phyloP scores from a whole-genome alignment of 2,329 filamentous ascomycete species.

The Periconia sp. region DNA sequence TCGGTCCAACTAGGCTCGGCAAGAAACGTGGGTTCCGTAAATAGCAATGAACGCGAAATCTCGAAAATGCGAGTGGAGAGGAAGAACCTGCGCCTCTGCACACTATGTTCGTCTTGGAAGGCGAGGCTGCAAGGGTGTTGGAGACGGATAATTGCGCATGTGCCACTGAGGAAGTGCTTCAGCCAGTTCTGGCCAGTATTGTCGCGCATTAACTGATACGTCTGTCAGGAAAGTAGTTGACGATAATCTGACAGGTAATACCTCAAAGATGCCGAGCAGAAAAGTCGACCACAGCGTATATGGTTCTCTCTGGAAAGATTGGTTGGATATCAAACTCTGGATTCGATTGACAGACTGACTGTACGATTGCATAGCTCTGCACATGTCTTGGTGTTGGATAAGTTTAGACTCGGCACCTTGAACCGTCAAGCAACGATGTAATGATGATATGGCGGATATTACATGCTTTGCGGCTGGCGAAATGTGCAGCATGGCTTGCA shows the following conservation, averaged over 20 bases:
- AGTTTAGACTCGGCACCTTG: background rate
- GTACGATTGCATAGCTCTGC: constrained; percentile 20
- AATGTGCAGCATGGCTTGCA: constrained; percentile 12
- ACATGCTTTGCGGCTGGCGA: constrained; percentile 21
- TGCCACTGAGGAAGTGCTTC: constrained; percentile 29
- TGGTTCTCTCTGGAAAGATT: constrained; percentile 13
- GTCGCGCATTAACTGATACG: constrained; percentile 28
- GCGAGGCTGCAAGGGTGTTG: constrained; percentile 16
- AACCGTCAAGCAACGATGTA: constrained; percentile 12
- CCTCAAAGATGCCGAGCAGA: constrained; percentile 28
- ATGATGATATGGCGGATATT: constrained; percentile 18
- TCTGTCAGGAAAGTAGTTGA: background rate
- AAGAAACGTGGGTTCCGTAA: constrained; percentile 25
- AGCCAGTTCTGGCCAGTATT: constrained; percentile 28
- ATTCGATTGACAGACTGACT: constrained; percentile 16
- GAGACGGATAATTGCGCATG: constrained; percentile 25
- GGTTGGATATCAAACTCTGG: constrained; percentile 12
- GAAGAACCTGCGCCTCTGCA: constrained; percentile 23
- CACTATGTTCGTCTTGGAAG: background rate
- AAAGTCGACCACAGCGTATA: constrained; percentile 30
- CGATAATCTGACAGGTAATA: constrained; percentile 1
- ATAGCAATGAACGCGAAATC: constrained; percentile 28
- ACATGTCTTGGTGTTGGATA: background rate
- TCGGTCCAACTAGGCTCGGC: constrained; percentile 18
- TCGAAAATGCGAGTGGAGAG: constrained; percentile 30